Conservation (phyloP, 2,329 filamentous ascomycete species). For the Pseudogymnoascus sp. region DNA sequence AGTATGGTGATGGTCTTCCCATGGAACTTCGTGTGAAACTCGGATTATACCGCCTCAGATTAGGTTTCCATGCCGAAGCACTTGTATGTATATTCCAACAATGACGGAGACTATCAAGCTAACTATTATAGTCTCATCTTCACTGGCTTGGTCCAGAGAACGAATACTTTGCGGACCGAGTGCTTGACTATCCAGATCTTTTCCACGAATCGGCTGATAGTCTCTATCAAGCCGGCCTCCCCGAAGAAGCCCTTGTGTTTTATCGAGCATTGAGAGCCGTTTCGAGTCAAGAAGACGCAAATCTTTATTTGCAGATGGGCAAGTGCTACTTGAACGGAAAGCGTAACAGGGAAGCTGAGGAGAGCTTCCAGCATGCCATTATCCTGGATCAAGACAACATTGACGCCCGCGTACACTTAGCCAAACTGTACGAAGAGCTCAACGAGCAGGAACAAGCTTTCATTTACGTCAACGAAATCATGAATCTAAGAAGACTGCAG, state of each 20-base stretch:
- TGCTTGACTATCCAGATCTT: slow-evolving; percentile 69
- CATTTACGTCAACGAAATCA: slow-evolving; percentile 67
- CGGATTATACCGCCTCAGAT: slow-evolving; percentile 71
- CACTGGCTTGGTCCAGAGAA: slow-evolving; percentile 61
- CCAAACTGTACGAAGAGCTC: slow-evolving; percentile 73
- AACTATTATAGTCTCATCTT: slow-evolving; percentile 50
- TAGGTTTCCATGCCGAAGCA: slow-evolving; percentile 64
- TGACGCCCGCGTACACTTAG: slow-evolving; percentile 70
- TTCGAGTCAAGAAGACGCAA: slow-evolving; percentile 42
- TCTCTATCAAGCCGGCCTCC: slow-evolving; percentile 43
- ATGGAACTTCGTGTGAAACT: slow-evolving; percentile 78
- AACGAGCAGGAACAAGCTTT: slow-evolving; percentile 70
- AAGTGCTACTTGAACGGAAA: slow-evolving; percentile 62
- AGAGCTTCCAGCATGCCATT: slow-evolving; percentile 68
- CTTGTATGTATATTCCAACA: slow-evolving; percentile 42
- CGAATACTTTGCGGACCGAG: slow-evolving; percentile 37
- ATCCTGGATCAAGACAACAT: slow-evolving; percentile 65
- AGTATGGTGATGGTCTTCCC: slow-evolving; percentile 69
- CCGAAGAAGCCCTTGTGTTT: slow-evolving; percentile 50
- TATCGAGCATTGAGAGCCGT: slow-evolving; percentile 48
- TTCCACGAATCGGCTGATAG: slow-evolving; percentile 63
- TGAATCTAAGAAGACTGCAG: slow-evolving; percentile 48
- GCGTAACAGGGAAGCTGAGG: slow-evolving; percentile 62
- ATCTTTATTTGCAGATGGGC: slow-evolving; percentile 35
- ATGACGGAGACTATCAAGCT: slow-evolving; percentile 10